Conservation (phyloP, 2,329 filamentous ascomycete genomes). For the Phialocephala sp. region DNA sequence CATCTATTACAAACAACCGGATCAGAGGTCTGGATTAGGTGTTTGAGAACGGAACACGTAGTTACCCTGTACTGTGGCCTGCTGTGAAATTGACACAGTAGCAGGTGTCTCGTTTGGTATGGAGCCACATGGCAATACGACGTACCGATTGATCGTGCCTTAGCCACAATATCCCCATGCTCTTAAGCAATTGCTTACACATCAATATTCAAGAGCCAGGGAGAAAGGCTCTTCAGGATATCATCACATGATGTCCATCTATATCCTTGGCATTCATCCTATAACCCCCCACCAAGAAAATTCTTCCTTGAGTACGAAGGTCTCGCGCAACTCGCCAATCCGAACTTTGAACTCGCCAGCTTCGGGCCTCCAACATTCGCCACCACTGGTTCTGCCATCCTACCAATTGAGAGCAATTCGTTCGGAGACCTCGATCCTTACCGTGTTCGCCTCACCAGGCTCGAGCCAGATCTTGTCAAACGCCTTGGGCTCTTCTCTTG, state of each 20-base stretch:
- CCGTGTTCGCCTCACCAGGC: slow-evolving; percentile 1
- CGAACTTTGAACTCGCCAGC: neutral
- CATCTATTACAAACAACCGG: neutral
- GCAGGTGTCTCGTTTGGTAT: neutral
- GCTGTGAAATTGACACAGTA: neutral
- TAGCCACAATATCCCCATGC: neutral
- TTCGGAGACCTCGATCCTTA: neutral
- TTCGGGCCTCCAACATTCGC: slow-evolving; percentile 16
- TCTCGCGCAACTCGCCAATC: neutral
- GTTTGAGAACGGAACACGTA: neutral
- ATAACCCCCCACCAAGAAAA: slow-evolving; percentile 1
- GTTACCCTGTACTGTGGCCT: neutral
- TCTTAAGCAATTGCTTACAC: neutral
- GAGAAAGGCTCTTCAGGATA: neutral
- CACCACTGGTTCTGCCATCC: slow-evolving; percentile 7
- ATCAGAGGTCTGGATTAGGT: neutral
- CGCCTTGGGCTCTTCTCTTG: slow-evolving; percentile 13
- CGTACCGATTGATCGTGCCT: neutral
- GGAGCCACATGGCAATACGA: neutral
- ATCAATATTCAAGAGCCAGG: neutral
- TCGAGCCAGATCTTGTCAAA: slow-evolving; percentile 11
- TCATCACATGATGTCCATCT: neutral
- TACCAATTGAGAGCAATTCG: slow-evolving; percentile 16
- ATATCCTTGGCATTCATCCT: neutral
- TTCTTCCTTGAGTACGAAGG: neutral